A percentile compares a stretch with the other conserved stretches of the same genome.
Conservation (phyloP, 208 protist species). For the Trypanosomatidae sp. region DNA sequence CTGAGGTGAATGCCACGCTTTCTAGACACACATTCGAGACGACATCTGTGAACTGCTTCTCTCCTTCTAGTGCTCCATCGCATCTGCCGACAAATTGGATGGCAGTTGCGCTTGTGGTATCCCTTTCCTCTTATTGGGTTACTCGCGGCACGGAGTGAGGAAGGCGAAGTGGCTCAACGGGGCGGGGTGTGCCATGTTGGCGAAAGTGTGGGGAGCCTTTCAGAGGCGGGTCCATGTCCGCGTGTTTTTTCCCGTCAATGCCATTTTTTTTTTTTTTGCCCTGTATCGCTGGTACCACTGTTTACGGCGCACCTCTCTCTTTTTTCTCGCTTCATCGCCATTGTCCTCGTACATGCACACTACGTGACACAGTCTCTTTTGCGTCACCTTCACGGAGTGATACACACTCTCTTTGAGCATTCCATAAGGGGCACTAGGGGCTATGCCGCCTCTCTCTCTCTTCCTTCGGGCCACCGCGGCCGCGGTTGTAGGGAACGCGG, state of each 20-base stretch:
- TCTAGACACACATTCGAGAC: neutral
- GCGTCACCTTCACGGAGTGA: neutral
- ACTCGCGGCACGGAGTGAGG: neutral
- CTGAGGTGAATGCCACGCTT: too few species aligned
- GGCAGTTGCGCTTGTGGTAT: neutral
- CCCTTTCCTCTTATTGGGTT: neutral
- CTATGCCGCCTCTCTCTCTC: neutral
- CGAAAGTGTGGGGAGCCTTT: neutral
- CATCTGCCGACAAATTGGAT: neutral
- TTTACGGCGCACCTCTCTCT: neutral
- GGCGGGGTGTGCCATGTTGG: neutral
- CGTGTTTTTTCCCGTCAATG: neutral
- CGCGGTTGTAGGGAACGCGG: neutral
- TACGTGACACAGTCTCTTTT: neutral
- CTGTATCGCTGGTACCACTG: too few species aligned
- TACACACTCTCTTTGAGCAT: neutral
- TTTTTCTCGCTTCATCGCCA: neutral
- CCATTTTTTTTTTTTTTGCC: too few species aligned
- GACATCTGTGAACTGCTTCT: neutral
- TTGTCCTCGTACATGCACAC: neutral
- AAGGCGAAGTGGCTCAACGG: neutral
- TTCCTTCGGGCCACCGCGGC: constrained; percentile 11
- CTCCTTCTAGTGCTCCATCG: neutral
- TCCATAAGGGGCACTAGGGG: neutral
- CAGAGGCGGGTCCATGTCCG: neutral